A percentile compares a stretch with the other conserved stretches of the same genome.
These are phyloP conservation scores for Alternaria incomplexa DNA, from an alignment of 2,329 filamentous ascomycete species.

Conservation along the genomic window DNA sequence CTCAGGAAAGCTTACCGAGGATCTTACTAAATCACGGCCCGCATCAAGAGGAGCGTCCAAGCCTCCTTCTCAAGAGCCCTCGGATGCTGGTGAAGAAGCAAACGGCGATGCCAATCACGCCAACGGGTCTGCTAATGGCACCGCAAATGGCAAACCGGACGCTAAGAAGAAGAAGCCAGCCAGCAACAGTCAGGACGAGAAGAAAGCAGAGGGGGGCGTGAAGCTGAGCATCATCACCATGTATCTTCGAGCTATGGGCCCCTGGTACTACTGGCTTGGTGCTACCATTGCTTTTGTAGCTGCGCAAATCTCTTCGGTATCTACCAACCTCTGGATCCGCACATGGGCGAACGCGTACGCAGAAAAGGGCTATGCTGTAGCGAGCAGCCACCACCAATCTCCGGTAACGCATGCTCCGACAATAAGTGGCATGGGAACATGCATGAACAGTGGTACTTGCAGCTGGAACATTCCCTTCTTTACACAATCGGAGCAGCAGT, in stretches of 20 bases:
- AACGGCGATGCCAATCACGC: conserved; percentile 48
- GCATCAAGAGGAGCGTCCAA: conserved; percentile 73
- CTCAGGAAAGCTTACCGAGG: conserved; percentile 88
- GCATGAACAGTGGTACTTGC: conserved; percentile 58
- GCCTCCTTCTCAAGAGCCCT: conserved; percentile 78
- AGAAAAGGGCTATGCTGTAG: conserved; percentile 51
- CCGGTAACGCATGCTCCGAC: conserved; percentile 53
- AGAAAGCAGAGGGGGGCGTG: conserved; percentile 83
- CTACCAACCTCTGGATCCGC: conserved; percentile 92
- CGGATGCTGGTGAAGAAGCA: conserved; percentile 67
- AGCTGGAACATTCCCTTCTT: conserved; percentile 53
- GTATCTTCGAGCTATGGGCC: conserved; percentile 91
- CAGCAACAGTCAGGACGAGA: conserved; percentile 63
- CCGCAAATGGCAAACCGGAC: conserved; percentile 52
- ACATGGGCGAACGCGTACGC: conserved; percentile 92
- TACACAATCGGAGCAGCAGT: conserved; percentile 27
- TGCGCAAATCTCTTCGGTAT: conserved; percentile 85
- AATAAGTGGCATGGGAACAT: conserved; percentile 53
- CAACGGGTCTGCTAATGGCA: conserved; percentile 57
- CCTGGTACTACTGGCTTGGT: conserved; percentile 91
- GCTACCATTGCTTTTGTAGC: conserved; percentile 76
- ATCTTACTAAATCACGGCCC: conserved; percentile 76
- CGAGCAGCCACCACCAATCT: conserved; percentile 42
- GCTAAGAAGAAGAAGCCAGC: conserved; percentile 58
- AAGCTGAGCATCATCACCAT: conserved; percentile 85